Conservation (phyloP, 2,329 filamentous ascomycete species). For the Paecilomyces variotii region DNA sequence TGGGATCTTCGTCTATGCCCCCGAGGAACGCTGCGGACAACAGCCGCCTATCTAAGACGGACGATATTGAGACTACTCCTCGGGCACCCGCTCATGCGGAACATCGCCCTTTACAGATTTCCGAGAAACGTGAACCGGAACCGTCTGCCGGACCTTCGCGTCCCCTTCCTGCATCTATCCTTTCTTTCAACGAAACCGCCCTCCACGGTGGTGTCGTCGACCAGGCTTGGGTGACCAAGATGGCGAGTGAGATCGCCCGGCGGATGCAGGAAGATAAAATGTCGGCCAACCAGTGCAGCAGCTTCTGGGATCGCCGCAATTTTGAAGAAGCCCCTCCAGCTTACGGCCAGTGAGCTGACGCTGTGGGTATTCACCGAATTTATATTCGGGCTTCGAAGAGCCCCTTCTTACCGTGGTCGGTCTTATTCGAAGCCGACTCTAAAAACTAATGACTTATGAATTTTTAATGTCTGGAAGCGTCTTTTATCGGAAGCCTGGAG, state of each 20-base stretch:
- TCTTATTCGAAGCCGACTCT: constrained; percentile 4
- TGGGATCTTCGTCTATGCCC: constrained; percentile 16
- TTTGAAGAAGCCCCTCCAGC: constrained; percentile 35
- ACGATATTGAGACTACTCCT: constrained; percentile 27
- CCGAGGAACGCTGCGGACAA: constrained; percentile 8
- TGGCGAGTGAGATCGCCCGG: constrained; percentile 80
- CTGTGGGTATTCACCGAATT: neutral
- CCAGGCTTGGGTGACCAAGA: constrained; percentile 49
- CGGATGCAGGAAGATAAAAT: constrained; percentile 81
- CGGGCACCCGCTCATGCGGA: constrained; percentile 18
- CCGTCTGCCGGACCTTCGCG: constrained; percentile 15
- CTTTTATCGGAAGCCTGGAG: constrained; percentile 3
- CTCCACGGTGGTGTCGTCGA: constrained; percentile 34
- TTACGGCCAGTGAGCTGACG: constrained; percentile 31
- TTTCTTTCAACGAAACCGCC: constrained; percentile 28
- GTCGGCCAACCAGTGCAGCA: constrained; percentile 23
- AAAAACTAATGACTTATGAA: constrained; percentile 14
- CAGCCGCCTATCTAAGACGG: constrained; percentile 1
- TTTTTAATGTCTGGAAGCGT: constrained; percentile 3
- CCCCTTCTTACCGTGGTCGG: neutral
- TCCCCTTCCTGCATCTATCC: constrained; percentile 23
- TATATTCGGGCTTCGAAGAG: neutral
- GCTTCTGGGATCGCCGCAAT: constrained; percentile 28
- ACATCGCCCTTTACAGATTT: constrained; percentile 6
- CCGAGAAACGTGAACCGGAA: constrained; percentile 21